Base-by-base conservation (phyloP, 169 alveolate genomes). In the Fabrea salina region DNA sequence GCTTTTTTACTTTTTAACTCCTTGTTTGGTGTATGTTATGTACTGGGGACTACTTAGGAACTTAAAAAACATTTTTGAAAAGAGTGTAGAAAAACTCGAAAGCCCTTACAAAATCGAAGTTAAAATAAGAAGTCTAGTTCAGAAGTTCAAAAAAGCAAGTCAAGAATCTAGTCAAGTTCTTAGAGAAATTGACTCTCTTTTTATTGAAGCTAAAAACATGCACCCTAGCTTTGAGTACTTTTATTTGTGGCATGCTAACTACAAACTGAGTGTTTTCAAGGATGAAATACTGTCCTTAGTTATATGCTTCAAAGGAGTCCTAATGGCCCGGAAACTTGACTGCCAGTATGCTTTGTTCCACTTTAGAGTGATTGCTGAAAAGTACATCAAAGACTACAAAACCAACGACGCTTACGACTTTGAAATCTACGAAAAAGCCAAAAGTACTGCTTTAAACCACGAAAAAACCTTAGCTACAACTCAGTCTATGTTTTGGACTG, bases 331-430 rank as follows among this genome's bases (percentile, higher is more conserved):
- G 8, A 66, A 41, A 35, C 25, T 66, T 5, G 76, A 66, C 64
- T 35, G 39, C 0, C 57, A 66, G 32, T 66, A 66, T 40, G 58
- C 51, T 0, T 41, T 66, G n/a, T 66, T 32, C 32, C 76, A 66
- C 19, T 66, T 66, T 11, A n/a, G 76, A 3, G 25, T 19, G 16
- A 39, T 39, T 0, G 19, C 56, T 4, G 76, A 32, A 25, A 39
- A 39, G 8, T 66, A 22, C 40, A 37, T 37, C 30, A 66, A 37
- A 40, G 51, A 51, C 16, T 25, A 66, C 4, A 66, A 37, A 30
- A 66, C 33, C 33, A 57, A 66, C 30, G 76, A 66, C n/a, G 76
- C 76, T 5, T 66, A 66, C n/a, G 76, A 66, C 57, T 66, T 22
- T 41, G 76, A 66, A 41, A 33, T 39, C 3, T 66, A 37, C n/a